Conservation (phyloP, 768 basidiomycete genomes). For the Pulveroboletus sp. region DNA sequence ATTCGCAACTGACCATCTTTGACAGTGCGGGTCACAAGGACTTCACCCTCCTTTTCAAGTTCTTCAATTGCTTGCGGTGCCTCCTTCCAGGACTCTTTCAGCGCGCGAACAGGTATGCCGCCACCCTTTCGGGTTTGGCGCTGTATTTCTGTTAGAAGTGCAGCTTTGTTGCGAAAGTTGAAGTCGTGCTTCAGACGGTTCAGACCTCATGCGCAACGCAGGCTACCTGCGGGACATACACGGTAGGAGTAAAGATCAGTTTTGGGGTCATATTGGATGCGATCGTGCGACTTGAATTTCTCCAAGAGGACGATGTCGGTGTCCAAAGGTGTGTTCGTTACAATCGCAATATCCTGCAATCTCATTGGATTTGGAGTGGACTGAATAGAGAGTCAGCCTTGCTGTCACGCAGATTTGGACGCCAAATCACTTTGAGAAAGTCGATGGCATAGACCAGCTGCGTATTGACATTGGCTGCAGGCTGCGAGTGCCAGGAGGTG, state of each 20-base stretch:
- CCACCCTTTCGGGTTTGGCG: constrained; percentile 79
- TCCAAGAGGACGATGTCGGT: constrained; percentile 67
- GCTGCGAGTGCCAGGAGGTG: constrained; percentile 82
- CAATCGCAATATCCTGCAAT: constrained; percentile 80
- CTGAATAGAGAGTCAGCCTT: constrained; percentile 29
- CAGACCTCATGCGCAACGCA: constrained; percentile 1
- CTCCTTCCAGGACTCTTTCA: constrained; percentile 92
- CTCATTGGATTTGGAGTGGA: constrained; percentile 77
- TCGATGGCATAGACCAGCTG: constrained; percentile 83
- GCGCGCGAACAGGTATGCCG: constrained; percentile 74
- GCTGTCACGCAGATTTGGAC: constrained; percentile 4
- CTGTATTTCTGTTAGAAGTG: constrained; percentile 81
- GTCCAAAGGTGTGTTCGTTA: constrained; percentile 73
- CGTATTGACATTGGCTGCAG: constrained; percentile 81
- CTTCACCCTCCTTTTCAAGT: constrained; percentile 84
- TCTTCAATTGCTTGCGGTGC: constrained; percentile 81
- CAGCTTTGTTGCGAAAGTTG: constrained; percentile 78
- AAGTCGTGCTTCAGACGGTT: constrained; percentile 64
- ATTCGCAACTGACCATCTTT: constrained; percentile 80
- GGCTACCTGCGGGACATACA: constrained; percentile 37
- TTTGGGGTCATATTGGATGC: constrained; percentile 73
- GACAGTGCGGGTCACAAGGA: constrained; percentile 77
- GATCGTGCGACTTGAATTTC: constrained; percentile 78
- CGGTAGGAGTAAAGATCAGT: constrained; percentile 86
- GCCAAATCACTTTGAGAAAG: constrained; percentile 60